Base-by-base conservation (phyloP, 1,139 yeast genomes). In the Saccharomyces pastorianus region DNA sequence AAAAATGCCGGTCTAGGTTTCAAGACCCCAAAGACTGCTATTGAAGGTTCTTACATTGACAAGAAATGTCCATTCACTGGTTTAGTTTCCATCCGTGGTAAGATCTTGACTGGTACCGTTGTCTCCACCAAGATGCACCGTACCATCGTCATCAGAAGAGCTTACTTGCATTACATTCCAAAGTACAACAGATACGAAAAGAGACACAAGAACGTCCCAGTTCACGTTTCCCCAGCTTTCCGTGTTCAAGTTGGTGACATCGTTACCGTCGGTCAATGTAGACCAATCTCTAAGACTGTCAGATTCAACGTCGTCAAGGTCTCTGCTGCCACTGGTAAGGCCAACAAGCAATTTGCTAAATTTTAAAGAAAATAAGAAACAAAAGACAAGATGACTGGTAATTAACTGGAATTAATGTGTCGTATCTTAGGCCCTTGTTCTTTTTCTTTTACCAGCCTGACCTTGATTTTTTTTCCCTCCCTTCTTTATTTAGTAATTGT, bases 41-140 rank as follows among this genome's bases (percentile, higher is more conserved):
- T 91, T 80, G 93, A 87, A 76, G 99, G 99, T 79, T 80, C 91
- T 72, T 93, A 95, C 95, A 90, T 95, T 76, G 98, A 95, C 90
- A 93, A 95, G 89, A 95, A 95, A 84, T 95, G 99, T 82, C 99
- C 99, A 77, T 95, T 95, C 82, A 88, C 83, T 71, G 99, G 99
- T 79, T 79, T 79, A 69, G 85, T 95, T 70, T 91, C 99, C 69
- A 95, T 95, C 86, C 91, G 99, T 84, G 99, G 99, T 81, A 91
- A 89, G 84, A 95, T 95, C 76, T 87, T 95, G 78, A 85, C 97
- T 71, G 95, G 95, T 83, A 88, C 96, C 75, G 99, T 95, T 80
- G 96, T 93, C 68, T 93, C 99, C 74, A 91, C 99, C 85, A 95
- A 95, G 85, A 95, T 93, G 99, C 99, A 93, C 95, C 95, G 99